Evolutionary conservation across 2,329 filamentous ascomycete genomes (phyloP), one percentile per base, ranked within the genome.

Genomic region (Microdochium bolleyi): DNA sequence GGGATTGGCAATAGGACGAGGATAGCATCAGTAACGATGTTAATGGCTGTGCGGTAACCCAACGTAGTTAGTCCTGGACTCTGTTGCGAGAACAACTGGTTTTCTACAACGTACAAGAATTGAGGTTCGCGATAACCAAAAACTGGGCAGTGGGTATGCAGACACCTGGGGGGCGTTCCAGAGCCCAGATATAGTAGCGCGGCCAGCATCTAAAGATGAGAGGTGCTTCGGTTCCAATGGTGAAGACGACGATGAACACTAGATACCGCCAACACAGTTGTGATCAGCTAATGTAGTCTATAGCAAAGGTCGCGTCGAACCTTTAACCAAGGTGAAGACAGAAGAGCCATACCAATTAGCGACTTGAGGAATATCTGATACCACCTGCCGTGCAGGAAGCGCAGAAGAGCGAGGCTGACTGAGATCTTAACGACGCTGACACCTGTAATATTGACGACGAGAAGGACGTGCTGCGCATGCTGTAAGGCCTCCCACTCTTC

Each of bases 341-440:
- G 41, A 1, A 30, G 19, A 22, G 37, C 22, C 22, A 7, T 49
- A 53, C 50, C 24, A 19, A 55, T 52, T 32, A 32, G 53, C 11
- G 48, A 48, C n/a, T 53, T 52, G n/a, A 53, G 49, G 38, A 53
- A 46, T 9, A 48, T 37, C 22, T 37, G 50, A 16, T 55, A 53
- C 54, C 54, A 53, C 22, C 41, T 34, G 2, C 48, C 27, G 25
- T 53, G 44, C 14, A 53, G 49, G n/a, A 55, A 52, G n/a, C 54
- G 54, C 21, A 53, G 22, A 16, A 55, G 50, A 21, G 51, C 53
- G 34, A 55, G 51, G 5, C 49, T 49, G 27, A 55, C 37, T 19
- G 54, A 55, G 5, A 55, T 49, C 21, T 55, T 55, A 13, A 55
- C 54, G 9, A 52, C n/a, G 24, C 54, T 55, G 19, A 55, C 53